Evolutionary conservation across 2,329 filamentous ascomycete species (phyloP).

Genomic region (Neocucurbitaria cava): DNA sequence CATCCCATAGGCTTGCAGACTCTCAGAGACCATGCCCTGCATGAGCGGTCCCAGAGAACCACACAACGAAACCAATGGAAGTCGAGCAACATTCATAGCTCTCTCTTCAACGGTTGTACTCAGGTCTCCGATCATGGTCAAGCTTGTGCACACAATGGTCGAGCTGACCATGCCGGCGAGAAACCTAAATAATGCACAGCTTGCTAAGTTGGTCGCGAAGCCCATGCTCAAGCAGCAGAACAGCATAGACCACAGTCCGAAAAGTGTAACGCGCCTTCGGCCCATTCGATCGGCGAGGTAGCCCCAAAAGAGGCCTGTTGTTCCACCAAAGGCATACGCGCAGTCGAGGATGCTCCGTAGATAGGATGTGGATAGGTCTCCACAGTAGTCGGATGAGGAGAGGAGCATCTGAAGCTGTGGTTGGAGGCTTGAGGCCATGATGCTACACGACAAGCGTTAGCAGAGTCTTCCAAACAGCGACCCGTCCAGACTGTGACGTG

Average conservation of each 20-base stretch:
- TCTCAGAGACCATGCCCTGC: conserved; percentile 52
- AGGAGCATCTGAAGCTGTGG: conserved; percentile 56
- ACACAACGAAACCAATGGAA: conserved; percentile 55
- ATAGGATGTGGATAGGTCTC: conserved; percentile 54
- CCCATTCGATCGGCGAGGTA: conserved; percentile 53
- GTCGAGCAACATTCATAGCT: conserved; percentile 51
- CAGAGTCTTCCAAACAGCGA: conserved; percentile 4
- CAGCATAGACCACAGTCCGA: conserved; percentile 53
- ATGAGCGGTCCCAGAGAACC: conserved; percentile 56
- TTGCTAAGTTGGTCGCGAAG: conserved; percentile 53
- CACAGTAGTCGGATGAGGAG: conserved; percentile 53
- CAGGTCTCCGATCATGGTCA: conserved; percentile 58
- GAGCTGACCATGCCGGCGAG: conserved; percentile 54
- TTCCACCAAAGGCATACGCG: conserved; percentile 56
- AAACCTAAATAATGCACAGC: conserved; percentile 54
- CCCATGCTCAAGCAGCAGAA: conserved; percentile 56
- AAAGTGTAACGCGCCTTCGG: conserved; percentile 52
- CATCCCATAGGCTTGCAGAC: conserved; percentile 50
- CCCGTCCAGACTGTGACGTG: neutral
- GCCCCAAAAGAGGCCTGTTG: conserved; percentile 55
- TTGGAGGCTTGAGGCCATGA: conserved; percentile 58
- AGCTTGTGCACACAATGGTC: conserved; percentile 52
- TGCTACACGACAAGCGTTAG: conserved; percentile 31
- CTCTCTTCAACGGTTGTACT: conserved; percentile 46
- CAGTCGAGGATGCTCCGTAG: conserved; percentile 57